Evolutionary conservation across 1,139 yeast genomes (phyloP), one percentile per base, ranked within the genome.

Genomic region (Pneumocystis carinii): DNA sequence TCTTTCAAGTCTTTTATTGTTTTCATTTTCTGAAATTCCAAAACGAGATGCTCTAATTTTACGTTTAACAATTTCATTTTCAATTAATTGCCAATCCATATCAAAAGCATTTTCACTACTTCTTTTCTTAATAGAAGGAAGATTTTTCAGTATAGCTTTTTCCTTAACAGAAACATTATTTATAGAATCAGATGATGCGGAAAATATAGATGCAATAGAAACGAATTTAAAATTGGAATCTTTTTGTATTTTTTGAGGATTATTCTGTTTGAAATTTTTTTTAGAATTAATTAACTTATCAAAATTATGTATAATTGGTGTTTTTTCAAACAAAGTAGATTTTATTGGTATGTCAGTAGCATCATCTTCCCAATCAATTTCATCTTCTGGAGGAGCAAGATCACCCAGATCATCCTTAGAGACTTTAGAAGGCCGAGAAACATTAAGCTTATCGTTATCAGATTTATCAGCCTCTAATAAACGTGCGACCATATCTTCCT

Each of bases 401-500:
- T 61, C 63, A 19, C 63, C 63, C 17, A 61, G 27, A 61, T 61
- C 63, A 12, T 14, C 39, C 19, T 42, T 35, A 29, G 24, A 36
- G 10, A 38, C 57, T n/a, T 27, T 39, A 12, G 59, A 42, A 27
- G 14, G 17, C n/a, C 27, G n/a, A 59, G 17, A 7, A 36, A 55
- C n/a, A 37, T 56, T 19, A 35, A 27, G 10, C 56, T 56, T 24
- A 61, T n/a, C 19, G 59, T 39, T 53, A 37, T 36, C 32, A 10
- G 32, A 19, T 60, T 39, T 61, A 41, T 62, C 63, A 41, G 56
- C 37, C 39, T 58, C 66, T 29, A 17, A 39, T 59, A 63, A 41
- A 29, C 64, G 64, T 60, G 61, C 62, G 36, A 64, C 60, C 42
- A 65, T 61, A 55, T 65, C 66, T 48, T 60, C 66, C 75, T 90